Evolutionary conservation across 805 yeast species (phyloP).

Genomic region (Metahyphopichia silvanorum): DNA sequence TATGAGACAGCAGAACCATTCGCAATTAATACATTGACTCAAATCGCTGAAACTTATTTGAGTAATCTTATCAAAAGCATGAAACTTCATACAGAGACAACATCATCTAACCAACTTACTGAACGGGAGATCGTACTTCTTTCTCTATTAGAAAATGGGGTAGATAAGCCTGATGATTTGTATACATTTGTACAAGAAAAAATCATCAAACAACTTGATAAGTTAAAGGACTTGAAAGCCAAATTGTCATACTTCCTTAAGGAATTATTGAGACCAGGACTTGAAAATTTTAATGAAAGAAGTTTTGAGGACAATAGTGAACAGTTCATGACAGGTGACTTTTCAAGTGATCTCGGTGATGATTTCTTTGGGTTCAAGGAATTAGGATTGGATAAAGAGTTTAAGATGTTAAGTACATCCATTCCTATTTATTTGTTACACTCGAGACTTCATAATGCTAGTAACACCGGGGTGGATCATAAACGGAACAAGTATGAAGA

Average conservation of each 20-base stretch:
- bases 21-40: slow-evolving; percentile 78
- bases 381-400: slow-evolving; percentile 88
- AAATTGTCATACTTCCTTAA: slow-evolving; percentile 72
- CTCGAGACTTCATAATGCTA: slow-evolving; percentile 63
- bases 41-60: slow-evolving; percentile 78
- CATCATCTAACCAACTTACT: slow-evolving; percentile 40
- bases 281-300: slow-evolving; percentile 69
- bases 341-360: slow-evolving; percentile 89
- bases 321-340: slow-evolving; percentile 92
- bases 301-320: slow-evolving; percentile 89
- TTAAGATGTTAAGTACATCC: slow-evolving; percentile 76
- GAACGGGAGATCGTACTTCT: slow-evolving; percentile 50
- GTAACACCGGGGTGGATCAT: slow-evolving; percentile 40
- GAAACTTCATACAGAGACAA: slow-evolving; percentile 68
- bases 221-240: slow-evolving; percentile 62
- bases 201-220: slow-evolving; percentile 62
- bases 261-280: slow-evolving; percentile 77
- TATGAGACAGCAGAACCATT: slow-evolving; percentile 78
- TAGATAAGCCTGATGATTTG: slow-evolving; percentile 72
- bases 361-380: slow-evolving; percentile 98
- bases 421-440: slow-evolving; percentile 89
- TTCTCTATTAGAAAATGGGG: slow-evolving; percentile 81
- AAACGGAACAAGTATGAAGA: slow-evolving; percentile 62
- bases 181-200: slow-evolving; percentile 73
- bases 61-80: slow-evolving; percentile 70